These are phyloP conservation scores for Echites panduratus DNA, from an alignment of 257 asterid species.

Conservation along the genomic window DNA sequence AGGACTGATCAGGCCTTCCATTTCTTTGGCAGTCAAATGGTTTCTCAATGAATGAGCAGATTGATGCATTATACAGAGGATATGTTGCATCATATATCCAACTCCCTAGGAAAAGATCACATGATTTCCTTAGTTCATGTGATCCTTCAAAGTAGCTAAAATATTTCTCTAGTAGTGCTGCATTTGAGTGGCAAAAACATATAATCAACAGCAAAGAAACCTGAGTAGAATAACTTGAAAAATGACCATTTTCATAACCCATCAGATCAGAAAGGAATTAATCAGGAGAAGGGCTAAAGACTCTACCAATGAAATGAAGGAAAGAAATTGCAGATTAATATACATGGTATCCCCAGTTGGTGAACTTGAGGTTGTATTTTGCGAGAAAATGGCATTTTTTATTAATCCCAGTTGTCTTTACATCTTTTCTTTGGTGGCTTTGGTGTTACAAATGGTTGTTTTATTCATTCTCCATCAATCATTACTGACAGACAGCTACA, in stretches of 20 bases:
- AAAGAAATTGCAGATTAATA: neutral
- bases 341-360: neutral
- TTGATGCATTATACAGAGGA: constrained; percentile 48
- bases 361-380: neutral
- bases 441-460: too few relatives aligned
- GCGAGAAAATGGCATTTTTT: neutral
- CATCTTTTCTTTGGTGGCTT: neutral
- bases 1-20: constrained; percentile 53
- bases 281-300: neutral
- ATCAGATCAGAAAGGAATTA: neutral
- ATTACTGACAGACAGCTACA: constrained; percentile 9
- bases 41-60: constrained; percentile 54
- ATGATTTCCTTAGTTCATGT: constrained; percentile 17
- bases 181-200: constrained; percentile 5
- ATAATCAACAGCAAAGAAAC: neutral
- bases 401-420: neutral
- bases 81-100: constrained; percentile 44
- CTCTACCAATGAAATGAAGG: neutral
- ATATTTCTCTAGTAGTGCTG: constrained; percentile 12
- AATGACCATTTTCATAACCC: constrained; percentile 2
- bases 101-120: constrained; percentile 56
- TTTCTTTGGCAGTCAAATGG: constrained; percentile 57
- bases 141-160: constrained; percentile 1
- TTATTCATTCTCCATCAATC: neutral
- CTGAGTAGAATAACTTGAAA: neutral